Conservation (phyloP, 306 rosid genomes). For the Prunus salicina region DNA sequence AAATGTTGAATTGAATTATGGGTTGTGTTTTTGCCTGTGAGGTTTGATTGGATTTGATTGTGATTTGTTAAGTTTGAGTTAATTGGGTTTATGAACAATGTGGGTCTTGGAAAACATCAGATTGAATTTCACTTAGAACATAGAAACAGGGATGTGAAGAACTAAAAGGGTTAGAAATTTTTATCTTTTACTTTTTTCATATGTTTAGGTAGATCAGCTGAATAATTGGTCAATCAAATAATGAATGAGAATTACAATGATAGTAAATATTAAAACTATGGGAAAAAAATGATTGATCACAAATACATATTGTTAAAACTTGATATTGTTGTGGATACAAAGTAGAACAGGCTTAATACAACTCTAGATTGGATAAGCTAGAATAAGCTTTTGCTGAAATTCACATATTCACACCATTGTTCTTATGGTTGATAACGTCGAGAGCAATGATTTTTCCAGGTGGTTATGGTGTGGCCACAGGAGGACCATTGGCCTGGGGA, state of each 20-base stretch:
- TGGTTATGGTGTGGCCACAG: slow-evolving; percentile 96
- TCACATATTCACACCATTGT: neutral
- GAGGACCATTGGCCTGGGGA: slow-evolving; percentile 96
- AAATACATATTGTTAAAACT: neutral
- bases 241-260: neutral
- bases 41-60: neutral
- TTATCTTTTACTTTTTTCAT: neutral
- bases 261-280: neutral
- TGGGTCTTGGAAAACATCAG: neutral
- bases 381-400: too few relatives aligned
- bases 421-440: neutral
- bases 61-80: neutral
- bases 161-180: neutral
- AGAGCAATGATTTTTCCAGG: slow-evolving; percentile 49
- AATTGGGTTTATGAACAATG: neutral
- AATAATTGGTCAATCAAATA: neutral
- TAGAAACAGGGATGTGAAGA: neutral
- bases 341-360: neutral
- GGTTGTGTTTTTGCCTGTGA: neutral
- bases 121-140: neutral
- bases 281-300: neutral
- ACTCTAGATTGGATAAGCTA: neutral
- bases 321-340: neutral
- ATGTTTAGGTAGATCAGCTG: neutral
- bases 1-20: neutral